phyloP scores from a whole-genome alignment of 2,329 filamentous ascomycete genomes.

The Penicillium sp. region DNA sequence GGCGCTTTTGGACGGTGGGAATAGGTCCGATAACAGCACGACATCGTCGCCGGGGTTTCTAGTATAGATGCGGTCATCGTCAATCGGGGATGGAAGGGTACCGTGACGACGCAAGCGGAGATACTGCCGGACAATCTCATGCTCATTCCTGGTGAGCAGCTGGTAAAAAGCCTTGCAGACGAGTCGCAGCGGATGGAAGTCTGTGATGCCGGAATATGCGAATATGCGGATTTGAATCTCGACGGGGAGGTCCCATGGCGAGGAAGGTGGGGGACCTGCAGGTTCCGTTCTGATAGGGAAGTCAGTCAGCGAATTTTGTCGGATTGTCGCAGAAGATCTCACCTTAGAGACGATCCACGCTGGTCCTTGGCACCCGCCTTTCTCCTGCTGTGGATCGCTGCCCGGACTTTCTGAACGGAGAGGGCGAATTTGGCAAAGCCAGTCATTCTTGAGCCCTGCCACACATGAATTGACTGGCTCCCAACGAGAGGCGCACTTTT shows the following conservation, averaged over 20 bases:
- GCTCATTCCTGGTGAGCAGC: conserved; percentile 37
- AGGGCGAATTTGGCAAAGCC: conserved; percentile 31
- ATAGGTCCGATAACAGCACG: conserved; percentile 43
- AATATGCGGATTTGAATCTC: conserved; percentile 44
- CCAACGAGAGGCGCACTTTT: conserved; percentile 1
- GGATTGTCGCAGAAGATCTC: not conserved
- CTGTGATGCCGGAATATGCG: conserved; percentile 36
- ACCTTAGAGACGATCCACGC: conserved; percentile 11
- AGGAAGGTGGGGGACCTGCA: conserved; percentile 25
- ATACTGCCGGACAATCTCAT: conserved; percentile 41
- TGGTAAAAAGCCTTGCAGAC: conserved; percentile 39
- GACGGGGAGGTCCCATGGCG: conserved; percentile 41
- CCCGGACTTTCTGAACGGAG: conserved; percentile 32
- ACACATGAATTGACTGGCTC: conserved; percentile 28
- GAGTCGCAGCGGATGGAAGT: conserved; percentile 36
- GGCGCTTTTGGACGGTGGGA: conserved; percentile 37
- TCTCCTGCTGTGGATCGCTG: conserved; percentile 27
- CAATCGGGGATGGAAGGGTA: conserved; percentile 40
- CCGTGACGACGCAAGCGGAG: conserved; percentile 42
- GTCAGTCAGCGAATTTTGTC: not conserved
- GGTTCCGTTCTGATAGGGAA: conserved; percentile 17
- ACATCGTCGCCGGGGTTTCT: conserved; percentile 43
- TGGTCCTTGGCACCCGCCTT: conserved; percentile 26
- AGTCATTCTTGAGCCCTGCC: conserved; percentile 31
- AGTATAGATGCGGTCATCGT: conserved; percentile 35